These are phyloP conservation scores for Fusarium coffeatum DNA, from an alignment of 2,329 filamentous ascomycete genomes.

Conservation along the genomic window DNA sequence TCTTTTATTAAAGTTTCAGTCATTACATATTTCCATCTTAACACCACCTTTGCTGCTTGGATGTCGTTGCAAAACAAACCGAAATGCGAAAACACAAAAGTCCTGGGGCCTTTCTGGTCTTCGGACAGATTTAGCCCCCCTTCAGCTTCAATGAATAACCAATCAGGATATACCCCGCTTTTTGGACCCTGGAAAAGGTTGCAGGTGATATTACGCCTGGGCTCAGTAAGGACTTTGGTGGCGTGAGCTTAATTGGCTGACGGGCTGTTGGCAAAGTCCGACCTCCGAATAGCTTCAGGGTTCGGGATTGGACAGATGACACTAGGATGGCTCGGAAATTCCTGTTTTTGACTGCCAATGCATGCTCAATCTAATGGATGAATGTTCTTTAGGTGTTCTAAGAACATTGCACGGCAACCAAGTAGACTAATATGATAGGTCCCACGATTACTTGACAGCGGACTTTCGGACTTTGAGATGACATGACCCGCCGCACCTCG, in stretches of 20 bases:
- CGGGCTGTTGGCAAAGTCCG: conserved; percentile 1
- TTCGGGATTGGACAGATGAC: background rate
- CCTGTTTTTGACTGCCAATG: background rate
- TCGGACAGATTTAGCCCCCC: conserved; percentile 2
- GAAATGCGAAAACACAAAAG: conserved; percentile 4
- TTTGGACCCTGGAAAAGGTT: background rate
- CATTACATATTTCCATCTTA: background rate
- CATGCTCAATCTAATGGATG: background rate
- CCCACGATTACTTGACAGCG: background rate
- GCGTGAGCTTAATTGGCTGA: background rate
- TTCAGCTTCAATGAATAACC: background rate
- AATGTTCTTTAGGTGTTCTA: background rate
- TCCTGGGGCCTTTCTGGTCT: background rate
- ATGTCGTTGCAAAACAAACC: background rate
- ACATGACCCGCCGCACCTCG: conserved; percentile 4
- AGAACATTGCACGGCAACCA: background rate
- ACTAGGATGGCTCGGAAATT: background rate
- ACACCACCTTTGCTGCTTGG: background rate
- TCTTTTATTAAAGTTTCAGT: too few relatives aligned
- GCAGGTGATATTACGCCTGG: background rate
- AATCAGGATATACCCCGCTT: background rate
- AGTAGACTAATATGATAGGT: background rate
- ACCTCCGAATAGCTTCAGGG: conserved; percentile 10
- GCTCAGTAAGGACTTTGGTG: background rate
- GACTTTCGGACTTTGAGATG: background rate